Base-by-base conservation (phyloP, 2,329 filamentous ascomycete genomes). In the Daldinia eschscholtzii region DNA sequence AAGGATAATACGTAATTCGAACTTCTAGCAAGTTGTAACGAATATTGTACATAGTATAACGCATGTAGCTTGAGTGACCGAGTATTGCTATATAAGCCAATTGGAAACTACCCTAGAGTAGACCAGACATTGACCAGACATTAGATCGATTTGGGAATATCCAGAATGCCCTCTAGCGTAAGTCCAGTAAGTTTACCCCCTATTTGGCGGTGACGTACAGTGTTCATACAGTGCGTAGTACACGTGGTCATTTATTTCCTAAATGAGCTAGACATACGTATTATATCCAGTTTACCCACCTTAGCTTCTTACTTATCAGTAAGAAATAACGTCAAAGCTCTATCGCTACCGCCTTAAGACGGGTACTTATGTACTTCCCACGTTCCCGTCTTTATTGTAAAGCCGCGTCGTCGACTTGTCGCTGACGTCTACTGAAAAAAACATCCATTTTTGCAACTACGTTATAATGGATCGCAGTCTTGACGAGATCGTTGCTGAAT, bases 401-500 rank as follows among this genome's bases (percentile, higher is more conserved):
- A 72, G 64, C 57, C 61, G 66, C 66, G 69, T 66, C 48, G 57
- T 66, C 48, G 57, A 20, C 30, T 55, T 46, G 6, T 59, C 35
- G 37, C 50, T 63, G 48, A 64, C 57, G n/a, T 57, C 41, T 65
- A 44, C 52, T 18, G 12, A 33, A 33, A 33, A 7, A 59, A 48
- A 59, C 42, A 46, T 59, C 18, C 41, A 52, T 57, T 64, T 66
- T 52, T 50, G 30, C 56, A 57, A 65, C 28, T 62, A 50, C 35
- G 18, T 42, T 12, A 46, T 68, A 48, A 79, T 79, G 78, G 78
- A 79, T 61, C 75, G 77, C 60, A 78, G 76, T 67, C 75, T 79
- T 6, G 78, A 79, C 71, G 78, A 79, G 66, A 79, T 79, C 35
- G 77, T 79, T 67, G 78, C 78, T 69, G 78, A 79, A 63, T 76